Base-by-base conservation (phyloP, 345 rosid genomes). In the Litchi chinensis region DNA sequence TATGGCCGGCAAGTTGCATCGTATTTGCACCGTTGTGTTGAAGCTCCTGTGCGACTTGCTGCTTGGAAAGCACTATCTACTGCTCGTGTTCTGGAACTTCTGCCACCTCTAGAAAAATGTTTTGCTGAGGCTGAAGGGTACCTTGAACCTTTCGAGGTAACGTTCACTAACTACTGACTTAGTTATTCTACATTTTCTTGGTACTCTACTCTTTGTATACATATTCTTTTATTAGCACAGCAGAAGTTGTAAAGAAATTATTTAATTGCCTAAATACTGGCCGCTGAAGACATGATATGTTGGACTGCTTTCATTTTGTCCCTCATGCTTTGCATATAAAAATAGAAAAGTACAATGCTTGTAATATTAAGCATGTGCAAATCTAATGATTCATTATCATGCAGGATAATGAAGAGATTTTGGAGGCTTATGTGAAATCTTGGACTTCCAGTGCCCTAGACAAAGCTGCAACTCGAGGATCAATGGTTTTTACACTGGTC, bases 131-230 rank as follows among this genome's bases (percentile, higher is more conserved):
- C 90, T 8, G 89, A 88, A 63, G 98, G 97, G 41, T 93, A 92
- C 81, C 95, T 95, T 8, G 94, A 89, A 85, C 98, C 97, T 11
- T 63, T 83, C 63, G 97, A 95, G 98, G 98, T 92, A 86, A 67
- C 78, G 70, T 22, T 73, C 22, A 16, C 65, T 59, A 48, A 73
- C 59, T 50, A 13, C 43, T 41, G 18, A 62, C n/a, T 3, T 60
- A 62, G 22, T 79, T 32, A 48, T 39, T 26, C 46, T 66, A 72
- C 26, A 37, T 70, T 44, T 65, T 41, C 46, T 77, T 48, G 37
- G 24, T 39, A 2, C 37, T 32, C 10, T 75, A 13, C 19, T 18
- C 64, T 24, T 46, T 65, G 22, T 76, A 28, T 54, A 13, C 8
- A 9, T 18, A 12, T 10, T 19, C 21, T 50, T 32, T 54, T 12